phyloP scores from a whole-genome alignment of 805 yeast species.

The Zygosaccharomyces gambellarensis region DNA sequence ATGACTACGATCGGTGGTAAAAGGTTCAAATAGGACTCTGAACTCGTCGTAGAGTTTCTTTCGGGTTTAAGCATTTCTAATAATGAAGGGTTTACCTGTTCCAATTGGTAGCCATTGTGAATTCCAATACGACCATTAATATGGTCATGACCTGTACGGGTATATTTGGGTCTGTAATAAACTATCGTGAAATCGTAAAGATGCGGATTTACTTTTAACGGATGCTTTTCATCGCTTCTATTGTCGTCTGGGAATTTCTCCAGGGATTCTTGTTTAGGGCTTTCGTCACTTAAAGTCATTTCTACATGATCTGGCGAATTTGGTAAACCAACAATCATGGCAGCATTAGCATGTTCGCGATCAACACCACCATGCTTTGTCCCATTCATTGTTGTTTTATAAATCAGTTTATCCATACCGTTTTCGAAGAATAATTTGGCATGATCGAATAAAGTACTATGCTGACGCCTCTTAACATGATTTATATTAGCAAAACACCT shows the following conservation, averaged over 20 bases:
- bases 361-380: neutral
- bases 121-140: conserved; percentile 16
- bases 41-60: conserved; percentile 1
- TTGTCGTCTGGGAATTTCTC: neutral
- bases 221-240: neutral
- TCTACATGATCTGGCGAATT: conserved; percentile 5
- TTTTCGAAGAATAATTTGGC: conserved; percentile 46
- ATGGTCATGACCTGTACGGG: conserved; percentile 23
- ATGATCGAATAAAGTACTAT: conserved; percentile 43
- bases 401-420: conserved; percentile 12
- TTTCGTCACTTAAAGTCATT: conserved; percentile 6
- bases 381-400: conserved; percentile 6
- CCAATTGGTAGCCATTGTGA: conserved; percentile 26
- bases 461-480: conserved; percentile 30
- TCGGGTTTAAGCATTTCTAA: conserved; percentile 25
- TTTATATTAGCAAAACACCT: conserved; percentile 30
- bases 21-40: conserved; percentile 2
- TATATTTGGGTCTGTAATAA: conserved; percentile 34
- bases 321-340: conserved; percentile 12
- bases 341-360: conserved; percentile 11
- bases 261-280: neutral
- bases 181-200: conserved; percentile 37
- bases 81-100: conserved; percentile 33
- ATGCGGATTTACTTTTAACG: conserved; percentile 12
- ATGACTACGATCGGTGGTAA: conserved; percentile 36